Conservation (phyloP, 805 yeast species). For the Ogataea henricii region DNA sequence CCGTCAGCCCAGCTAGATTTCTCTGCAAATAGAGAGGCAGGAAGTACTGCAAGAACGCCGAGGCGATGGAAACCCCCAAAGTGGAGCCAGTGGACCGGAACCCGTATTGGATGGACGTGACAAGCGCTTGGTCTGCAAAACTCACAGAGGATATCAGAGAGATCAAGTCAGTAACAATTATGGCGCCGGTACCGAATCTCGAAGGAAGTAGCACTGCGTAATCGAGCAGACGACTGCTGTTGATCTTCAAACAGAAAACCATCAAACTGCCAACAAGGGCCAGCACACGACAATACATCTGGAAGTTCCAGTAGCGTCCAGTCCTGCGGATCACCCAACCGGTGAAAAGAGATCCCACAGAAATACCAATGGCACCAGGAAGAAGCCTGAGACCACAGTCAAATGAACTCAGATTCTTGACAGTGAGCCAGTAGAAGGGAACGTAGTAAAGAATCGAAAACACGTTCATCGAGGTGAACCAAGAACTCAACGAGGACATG, state of each 20-base stretch:
- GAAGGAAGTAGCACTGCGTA: slow-evolving; percentile 49
- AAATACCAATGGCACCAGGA: slow-evolving; percentile 66
- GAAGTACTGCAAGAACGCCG: slow-evolving; percentile 45
- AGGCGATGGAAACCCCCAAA: slow-evolving; percentile 51
- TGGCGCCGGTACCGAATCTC: slow-evolving; percentile 67
- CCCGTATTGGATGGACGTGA: slow-evolving; percentile 86
- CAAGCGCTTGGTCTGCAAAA: slow-evolving; percentile 70
- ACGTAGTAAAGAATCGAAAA: slow-evolving; percentile 66
- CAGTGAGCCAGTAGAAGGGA: slow-evolving; percentile 57
- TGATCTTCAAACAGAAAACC: slow-evolving; percentile 28
- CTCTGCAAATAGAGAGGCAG: slow-evolving; percentile 15
- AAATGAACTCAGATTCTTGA: slow-evolving; percentile 29
- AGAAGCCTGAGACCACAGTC: slow-evolving; percentile 44
- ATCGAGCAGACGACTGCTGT: slow-evolving; percentile 37
- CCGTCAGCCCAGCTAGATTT: slow-evolving; percentile 17
- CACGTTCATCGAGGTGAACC: slow-evolving; percentile 70
- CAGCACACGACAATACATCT: slow-evolving; percentile 43
- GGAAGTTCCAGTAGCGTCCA: slow-evolving; percentile 59
- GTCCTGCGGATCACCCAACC: slow-evolving; percentile 70
- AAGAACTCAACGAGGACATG: slow-evolving; percentile 65
- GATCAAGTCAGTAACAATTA: slow-evolving; percentile 69
- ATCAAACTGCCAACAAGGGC: slow-evolving; percentile 49
- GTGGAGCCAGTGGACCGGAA: slow-evolving; percentile 59
- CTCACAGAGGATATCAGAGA: slow-evolving; percentile 80
- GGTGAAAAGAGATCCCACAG: slow-evolving; percentile 64